Evolutionary conservation across 73 alveolate genomes (phyloP).

Genomic region (Loxodes magnus): DNA sequence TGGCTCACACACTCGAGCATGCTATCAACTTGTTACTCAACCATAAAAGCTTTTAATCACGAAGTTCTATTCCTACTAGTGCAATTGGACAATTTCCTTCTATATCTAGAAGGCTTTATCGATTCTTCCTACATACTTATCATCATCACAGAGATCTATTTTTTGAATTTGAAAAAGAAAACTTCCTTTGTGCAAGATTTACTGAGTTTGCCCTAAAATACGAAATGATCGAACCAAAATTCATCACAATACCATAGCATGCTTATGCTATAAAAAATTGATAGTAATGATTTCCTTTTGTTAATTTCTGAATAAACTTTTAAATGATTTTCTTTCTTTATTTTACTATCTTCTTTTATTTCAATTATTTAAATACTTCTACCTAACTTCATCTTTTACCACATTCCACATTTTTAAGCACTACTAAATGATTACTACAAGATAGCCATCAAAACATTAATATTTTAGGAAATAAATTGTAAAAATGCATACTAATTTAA

Average conservation of each 20-base stretch:
- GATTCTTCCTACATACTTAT: slow-evolving; percentile 90
- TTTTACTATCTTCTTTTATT: too few species aligned
- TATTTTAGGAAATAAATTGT: too few species aligned
- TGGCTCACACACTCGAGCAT: slow-evolving; percentile 93
- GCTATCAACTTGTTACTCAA: slow-evolving; percentile 81
- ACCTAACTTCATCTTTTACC: too few species aligned
- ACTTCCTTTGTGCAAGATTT: slow-evolving; percentile 92
- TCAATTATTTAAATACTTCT: too few species aligned
- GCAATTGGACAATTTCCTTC: slow-evolving; percentile 33
- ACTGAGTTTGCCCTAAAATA: slow-evolving; percentile 84
- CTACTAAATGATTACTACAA: too few species aligned
- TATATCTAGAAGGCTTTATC: slow-evolving; percentile 87
- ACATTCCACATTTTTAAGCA: too few species aligned
- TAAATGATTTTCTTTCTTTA: too few species aligned
- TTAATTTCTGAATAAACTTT: too few species aligned
- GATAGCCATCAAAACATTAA: too few species aligned
- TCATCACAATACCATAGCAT: slow-evolving; percentile 79
- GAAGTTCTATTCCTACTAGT: background rate
- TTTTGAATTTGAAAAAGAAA: slow-evolving; percentile 90
- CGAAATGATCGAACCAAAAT: slow-evolving; percentile 85
- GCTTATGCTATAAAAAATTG: too few species aligned
- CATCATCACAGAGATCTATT: slow-evolving; percentile 86
- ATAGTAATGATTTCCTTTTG: too few species aligned
- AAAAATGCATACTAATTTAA: too few species aligned
- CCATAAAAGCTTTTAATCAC: slow-evolving; percentile 63